Percentiles rank a stretch among this genome's conserved stretches.
phyloP scores from a whole-genome alignment of 2,329 filamentous ascomycete species.

The Botrytis squamosa region DNA sequence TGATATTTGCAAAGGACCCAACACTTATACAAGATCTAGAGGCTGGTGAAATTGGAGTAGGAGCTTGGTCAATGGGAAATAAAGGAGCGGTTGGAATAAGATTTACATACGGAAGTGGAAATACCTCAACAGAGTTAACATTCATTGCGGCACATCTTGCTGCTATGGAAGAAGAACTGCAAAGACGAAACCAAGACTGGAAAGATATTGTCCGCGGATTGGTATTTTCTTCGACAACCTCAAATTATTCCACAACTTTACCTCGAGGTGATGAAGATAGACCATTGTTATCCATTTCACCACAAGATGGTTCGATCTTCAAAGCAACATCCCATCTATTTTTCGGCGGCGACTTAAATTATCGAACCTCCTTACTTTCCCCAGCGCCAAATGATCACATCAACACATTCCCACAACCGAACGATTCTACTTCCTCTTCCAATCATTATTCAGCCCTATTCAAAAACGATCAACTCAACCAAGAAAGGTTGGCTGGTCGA shows the following conservation, averaged over 20 bases:
- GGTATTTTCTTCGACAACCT: conserved; percentile 61
- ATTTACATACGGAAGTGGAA: conserved; percentile 53
- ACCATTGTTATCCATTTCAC: conserved; percentile 44
- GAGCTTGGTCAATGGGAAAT: conserved; percentile 85
- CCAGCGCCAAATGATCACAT: conserved; percentile 58
- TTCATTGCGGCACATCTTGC: conserved; percentile 88
- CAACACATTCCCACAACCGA: conserved; percentile 60
- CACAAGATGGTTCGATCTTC: conserved; percentile 64
- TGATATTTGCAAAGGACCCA: conserved; percentile 74
- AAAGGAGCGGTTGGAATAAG: conserved; percentile 87
- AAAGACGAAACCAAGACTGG: conserved; percentile 84
- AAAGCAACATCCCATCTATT: conserved; percentile 75
- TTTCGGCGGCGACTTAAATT: conserved; percentile 90
- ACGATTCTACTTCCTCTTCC: conserved; percentile 50
- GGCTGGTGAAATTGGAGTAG: conserved; percentile 80
- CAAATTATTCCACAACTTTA: conserved; percentile 25
- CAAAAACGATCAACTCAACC: conserved; percentile 72
- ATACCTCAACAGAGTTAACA: conserved; percentile 63
- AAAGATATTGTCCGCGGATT: conserved; percentile 75
- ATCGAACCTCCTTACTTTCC: conserved; percentile 71
- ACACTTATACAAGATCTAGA: conserved; percentile 63
- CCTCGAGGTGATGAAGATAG: conserved; percentile 40
- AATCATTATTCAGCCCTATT: conserved; percentile 68
- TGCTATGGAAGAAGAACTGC: conserved; percentile 77
- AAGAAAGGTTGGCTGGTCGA: conserved; percentile 65